Base-by-base conservation (phyloP, 148 eudicot species). In the Agrostemma githago region DNA sequence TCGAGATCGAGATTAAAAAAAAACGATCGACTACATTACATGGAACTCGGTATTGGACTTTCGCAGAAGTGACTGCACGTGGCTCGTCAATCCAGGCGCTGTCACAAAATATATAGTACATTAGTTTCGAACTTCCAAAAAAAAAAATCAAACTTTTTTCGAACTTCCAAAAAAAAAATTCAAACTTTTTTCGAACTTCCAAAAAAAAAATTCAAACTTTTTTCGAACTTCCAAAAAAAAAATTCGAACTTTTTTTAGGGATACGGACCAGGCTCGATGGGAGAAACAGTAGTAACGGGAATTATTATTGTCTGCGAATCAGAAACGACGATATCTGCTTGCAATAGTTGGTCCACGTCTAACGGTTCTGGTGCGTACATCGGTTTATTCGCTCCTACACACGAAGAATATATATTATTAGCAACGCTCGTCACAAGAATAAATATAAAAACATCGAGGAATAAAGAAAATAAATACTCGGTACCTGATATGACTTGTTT, bases 321-420 rank as follows among this genome's bases (percentile, higher is more conserved):
- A 41, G 93, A 83, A 19, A 81, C 65, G 37, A 94, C 81, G 37
- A 94, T 80, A 72, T 94, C 97, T 63, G 87, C 98, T 87, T 84
- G 93, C 84, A 94, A 79, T 66, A 85, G 80, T 76, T 95, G 85
- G 43, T 96, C 93, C 70, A 94, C 90, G 62, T 94, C 98, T 63
- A 88, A 86, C n/a, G 98, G 98, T 79, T 94, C 98, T 0, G 93
- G 98, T 61, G 97, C 97, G 80, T 94, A 94, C 42, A 87, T 79
- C 34, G 89, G 72, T 88, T 90, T 91, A 85, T 82, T 87, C 74
- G 98, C 98, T 83, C 98, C 98, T 94, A 79, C 38, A 65, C 61
- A 68, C 34, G 14, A 73, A 38, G 72, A 70, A 8, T 68, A 51
- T 9, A 0, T 10, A 51, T 48, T 12, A 15, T 72, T 59, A 57